These are phyloP conservation scores for Sporothrix protearum DNA, from an alignment of 2,329 filamentous ascomycete species.

Conservation along the genomic window DNA sequence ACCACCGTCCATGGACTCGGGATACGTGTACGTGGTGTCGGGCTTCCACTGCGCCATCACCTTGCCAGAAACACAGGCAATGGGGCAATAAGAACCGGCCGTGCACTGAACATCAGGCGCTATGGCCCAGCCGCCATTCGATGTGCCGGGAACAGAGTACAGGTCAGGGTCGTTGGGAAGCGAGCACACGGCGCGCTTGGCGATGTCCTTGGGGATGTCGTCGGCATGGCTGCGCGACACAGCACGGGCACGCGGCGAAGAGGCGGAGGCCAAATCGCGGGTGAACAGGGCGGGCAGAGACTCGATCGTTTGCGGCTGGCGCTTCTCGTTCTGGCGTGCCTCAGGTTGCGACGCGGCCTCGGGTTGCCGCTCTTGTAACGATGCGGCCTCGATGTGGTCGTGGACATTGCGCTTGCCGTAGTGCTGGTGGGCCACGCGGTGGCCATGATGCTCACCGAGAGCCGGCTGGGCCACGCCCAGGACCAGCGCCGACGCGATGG, in stretches of 20 bases:
- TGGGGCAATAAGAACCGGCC: constrained; percentile 68
- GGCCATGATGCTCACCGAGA: constrained; percentile 39
- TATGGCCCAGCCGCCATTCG: constrained; percentile 76
- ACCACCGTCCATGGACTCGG: constrained; percentile 72
- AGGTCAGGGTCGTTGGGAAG: constrained; percentile 66
- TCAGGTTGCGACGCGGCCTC: constrained; percentile 6
- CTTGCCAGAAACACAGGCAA: constrained; percentile 71
- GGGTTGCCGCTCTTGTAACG: constrained; percentile 23
- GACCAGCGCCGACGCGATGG: constrained; percentile 48
- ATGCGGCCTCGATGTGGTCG: constrained; percentile 30
- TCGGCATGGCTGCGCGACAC: constrained; percentile 33
- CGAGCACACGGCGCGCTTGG: constrained; percentile 56
- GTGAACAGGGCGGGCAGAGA: constrained; percentile 21
- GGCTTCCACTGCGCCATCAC: constrained; percentile 78
- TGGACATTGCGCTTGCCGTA: constrained; percentile 38
- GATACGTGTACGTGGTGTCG: constrained; percentile 63
- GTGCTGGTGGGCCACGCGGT: constrained; percentile 37
- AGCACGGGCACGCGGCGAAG: not conserved
- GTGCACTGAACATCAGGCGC: constrained; percentile 68
- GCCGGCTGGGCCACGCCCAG: constrained; percentile 44
- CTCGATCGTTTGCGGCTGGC: constrained; percentile 27
- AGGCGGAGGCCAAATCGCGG: not conserved
- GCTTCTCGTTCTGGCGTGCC: constrained; percentile 29
- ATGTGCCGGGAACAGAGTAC: constrained; percentile 62
- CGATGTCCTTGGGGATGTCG: constrained; percentile 30